Percentiles rank a stretch among this genome's conserved stretches.
Conservation (phyloP, 2,329 filamentous ascomycete species). For the Sclerotinia borealis region DNA sequence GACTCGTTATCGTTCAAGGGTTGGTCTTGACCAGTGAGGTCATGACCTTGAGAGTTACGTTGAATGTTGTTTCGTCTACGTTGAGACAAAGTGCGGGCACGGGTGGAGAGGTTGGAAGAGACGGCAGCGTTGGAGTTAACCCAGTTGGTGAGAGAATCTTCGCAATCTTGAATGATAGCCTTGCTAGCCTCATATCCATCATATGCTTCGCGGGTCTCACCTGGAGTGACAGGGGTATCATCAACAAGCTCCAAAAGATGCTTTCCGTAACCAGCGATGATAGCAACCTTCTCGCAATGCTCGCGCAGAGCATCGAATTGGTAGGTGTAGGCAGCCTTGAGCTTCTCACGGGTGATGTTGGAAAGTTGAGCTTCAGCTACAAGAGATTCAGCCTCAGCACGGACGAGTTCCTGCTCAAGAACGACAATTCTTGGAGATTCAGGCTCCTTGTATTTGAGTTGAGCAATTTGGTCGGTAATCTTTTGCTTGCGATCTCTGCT, state of each 20-base stretch:
- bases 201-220: constrained; percentile 91
- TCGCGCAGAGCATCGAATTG: constrained; percentile 97
- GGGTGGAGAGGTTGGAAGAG: constrained; percentile 77
- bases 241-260: constrained; percentile 96
- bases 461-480: constrained; percentile 97
- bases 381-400: constrained; percentile 96
- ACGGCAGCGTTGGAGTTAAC: constrained; percentile 85
- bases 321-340: constrained; percentile 96
- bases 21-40: constrained; percentile 76
- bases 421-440: constrained; percentile 97
- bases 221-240: constrained; percentile 92
- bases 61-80: constrained; percentile 70
- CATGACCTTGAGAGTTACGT: constrained; percentile 65
- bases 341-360: constrained; percentile 98
- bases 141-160: constrained; percentile 97
- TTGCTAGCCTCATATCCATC: constrained; percentile 98
- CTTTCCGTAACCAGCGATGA: constrained; percentile 96
- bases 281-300: constrained; percentile 96
- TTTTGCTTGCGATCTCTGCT: constrained; percentile 99
- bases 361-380: constrained; percentile 97
- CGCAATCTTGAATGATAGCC: constrained; percentile 98
- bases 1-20: constrained; percentile 73
- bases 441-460: constrained; percentile 99
- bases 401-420: constrained; percentile 95
- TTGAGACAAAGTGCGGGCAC: constrained; percentile 81